Conservation (phyloP, 305 asterid genomes). For the Rubia peregrina region DNA sequence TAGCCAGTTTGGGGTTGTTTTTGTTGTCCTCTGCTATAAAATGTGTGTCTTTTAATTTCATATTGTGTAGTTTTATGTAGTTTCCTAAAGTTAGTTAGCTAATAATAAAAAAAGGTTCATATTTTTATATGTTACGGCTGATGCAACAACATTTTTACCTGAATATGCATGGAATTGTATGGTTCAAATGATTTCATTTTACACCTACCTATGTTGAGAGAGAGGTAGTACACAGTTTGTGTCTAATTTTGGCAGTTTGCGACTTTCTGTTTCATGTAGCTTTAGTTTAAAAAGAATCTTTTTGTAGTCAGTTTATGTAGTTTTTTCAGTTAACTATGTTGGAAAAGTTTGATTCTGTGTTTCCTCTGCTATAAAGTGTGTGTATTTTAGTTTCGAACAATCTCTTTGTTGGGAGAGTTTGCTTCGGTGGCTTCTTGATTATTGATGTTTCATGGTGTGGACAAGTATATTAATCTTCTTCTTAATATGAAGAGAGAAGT, state of each 20-base stretch:
- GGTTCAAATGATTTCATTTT: not conserved
- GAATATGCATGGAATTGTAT: not conserved
- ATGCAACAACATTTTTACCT: not conserved
- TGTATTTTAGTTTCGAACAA: not conserved
- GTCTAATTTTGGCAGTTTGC: conserved; percentile 1
- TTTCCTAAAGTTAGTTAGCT: not conserved
- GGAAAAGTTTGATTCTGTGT: not conserved
- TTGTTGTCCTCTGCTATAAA: not conserved
- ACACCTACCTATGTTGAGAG: not conserved
- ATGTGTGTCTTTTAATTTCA: too few relatives aligned
- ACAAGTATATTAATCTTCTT: too few relatives aligned
- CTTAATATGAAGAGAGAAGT: not conserved
- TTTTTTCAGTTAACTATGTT: not conserved
- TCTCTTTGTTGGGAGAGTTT: not conserved
- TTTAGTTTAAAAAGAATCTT: not conserved
- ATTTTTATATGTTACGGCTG: not conserved
- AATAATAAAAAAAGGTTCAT: not conserved
- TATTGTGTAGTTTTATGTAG: not conserved
- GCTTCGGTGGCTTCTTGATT: not conserved
- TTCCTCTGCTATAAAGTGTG: not conserved
- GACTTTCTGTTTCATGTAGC: not conserved
- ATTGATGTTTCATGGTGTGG: not conserved
- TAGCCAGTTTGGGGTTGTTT: not conserved
- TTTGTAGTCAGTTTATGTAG: not conserved
- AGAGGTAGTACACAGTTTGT: not conserved